A percentile compares a stretch with the other conserved stretches of the same genome.
Evolutionary conservation across 768 basidiomycete genomes (phyloP).

Genomic region (Russula compacta): DNA sequence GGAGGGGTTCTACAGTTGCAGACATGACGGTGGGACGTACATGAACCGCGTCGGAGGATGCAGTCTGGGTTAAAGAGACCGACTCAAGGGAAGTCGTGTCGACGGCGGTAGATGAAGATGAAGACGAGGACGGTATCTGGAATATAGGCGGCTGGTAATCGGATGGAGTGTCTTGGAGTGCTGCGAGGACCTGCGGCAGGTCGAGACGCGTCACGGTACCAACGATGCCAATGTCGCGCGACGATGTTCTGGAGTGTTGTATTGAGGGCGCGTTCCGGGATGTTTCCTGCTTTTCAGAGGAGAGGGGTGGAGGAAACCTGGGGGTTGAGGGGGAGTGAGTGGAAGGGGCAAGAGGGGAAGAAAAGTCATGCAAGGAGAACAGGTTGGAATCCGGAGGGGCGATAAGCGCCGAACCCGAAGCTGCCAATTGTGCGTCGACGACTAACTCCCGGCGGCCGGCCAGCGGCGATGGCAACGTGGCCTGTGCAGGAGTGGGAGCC

Average conservation of each 20-base stretch:
- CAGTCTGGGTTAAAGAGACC: neutral
- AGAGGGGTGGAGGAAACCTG: neutral
- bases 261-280: neutral
- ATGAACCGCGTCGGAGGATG: slow-evolving; percentile 22
- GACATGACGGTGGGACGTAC: slow-evolving; percentile 18
- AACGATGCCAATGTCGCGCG: slow-evolving; percentile 45
- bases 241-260: slow-evolving; percentile 31
- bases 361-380: neutral
- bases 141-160: slow-evolving; percentile 31
- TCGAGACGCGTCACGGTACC: slow-evolving; percentile 30
- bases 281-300: neutral
- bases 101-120: slow-evolving; percentile 21
- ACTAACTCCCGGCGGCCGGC: slow-evolving; percentile 2
- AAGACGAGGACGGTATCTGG: slow-evolving; percentile 29
- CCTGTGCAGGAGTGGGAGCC: neutral
- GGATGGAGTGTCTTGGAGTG: slow-evolving; percentile 11
- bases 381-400: neutral
- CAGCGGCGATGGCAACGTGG: slow-evolving; percentile 4
- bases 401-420: slow-evolving; percentile 8
- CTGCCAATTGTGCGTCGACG: slow-evolving; percentile 9
- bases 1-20: slow-evolving; percentile 24
- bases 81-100: neutral
- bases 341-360: slow-evolving; percentile 27
- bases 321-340: slow-evolving; percentile 9
- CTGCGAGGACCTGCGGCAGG: slow-evolving; percentile 21